Evolutionary conservation across 2,329 filamentous ascomycete genomes (phyloP).

Genomic region (Dactylellina leptospora): DNA sequence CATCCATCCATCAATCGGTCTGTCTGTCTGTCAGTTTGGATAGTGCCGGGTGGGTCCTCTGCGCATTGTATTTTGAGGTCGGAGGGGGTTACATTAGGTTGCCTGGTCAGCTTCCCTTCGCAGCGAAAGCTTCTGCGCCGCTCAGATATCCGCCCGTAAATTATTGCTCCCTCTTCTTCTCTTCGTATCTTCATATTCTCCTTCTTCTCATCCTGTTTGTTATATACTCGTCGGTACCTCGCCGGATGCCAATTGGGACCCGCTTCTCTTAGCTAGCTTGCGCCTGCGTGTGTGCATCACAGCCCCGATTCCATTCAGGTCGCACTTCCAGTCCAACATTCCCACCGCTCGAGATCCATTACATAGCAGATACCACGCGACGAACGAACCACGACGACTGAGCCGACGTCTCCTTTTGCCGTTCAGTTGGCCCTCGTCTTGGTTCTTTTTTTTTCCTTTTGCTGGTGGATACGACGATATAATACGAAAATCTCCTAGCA

Average conservation of each 20-base stretch:
- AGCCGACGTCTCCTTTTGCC: background rate
- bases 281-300: no score
- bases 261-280: no score
- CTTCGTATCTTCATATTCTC: background rate
- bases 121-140: background rate
- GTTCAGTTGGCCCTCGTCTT: background rate
- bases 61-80: no score
- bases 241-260: background rate
- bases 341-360: no score
- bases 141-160: background rate
- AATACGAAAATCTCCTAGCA: slow-evolving; percentile 11
- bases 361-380: slow-evolving; percentile 26
- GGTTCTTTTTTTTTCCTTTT: slow-evolving; percentile 5
- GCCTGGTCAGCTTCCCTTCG: slow-evolving; percentile 19
- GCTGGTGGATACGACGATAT: slow-evolving; percentile 19
- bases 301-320: no score
- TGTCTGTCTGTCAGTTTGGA: no score
- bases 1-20: no score
- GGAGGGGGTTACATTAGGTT: background rate
- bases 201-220: no score
- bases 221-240: background rate
- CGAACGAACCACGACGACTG: background rate
- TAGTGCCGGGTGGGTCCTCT: no score
- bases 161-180: background rate
- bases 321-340: no score